Evolutionary conservation across 1,284 basidiomycete genomes (phyloP).

Genomic region (Boletus calvinii): DNA sequence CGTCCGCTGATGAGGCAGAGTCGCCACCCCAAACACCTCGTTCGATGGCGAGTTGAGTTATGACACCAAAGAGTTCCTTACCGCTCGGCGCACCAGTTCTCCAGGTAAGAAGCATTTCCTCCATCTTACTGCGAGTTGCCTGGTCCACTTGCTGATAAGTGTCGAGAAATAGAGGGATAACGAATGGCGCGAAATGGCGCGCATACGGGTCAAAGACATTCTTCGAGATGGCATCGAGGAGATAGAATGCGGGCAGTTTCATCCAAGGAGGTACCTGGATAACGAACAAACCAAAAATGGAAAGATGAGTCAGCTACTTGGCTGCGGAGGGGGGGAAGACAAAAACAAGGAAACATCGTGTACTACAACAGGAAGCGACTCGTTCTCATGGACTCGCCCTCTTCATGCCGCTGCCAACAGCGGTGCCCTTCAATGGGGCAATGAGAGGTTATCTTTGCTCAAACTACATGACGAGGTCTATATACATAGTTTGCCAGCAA

Average conservation of each 20-base stretch:
- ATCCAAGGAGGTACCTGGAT: constrained; percentile 83
- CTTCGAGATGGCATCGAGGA: constrained; percentile 95
- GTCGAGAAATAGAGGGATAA: constrained; percentile 78
- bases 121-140: constrained; percentile 86
- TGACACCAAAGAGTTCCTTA: constrained; percentile 80
- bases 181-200: constrained; percentile 72
- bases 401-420: constrained; percentile 34
- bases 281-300: constrained; percentile 33
- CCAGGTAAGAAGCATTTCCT: constrained; percentile 95
- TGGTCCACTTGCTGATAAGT: constrained; percentile 85
- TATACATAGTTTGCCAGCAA: constrained; percentile 37
- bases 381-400: constrained; percentile 33
- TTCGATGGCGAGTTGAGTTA: constrained; percentile 73
- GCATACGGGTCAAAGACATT: constrained; percentile 92
- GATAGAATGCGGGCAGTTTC: constrained; percentile 93
- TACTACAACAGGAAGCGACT: constrained; percentile 25
- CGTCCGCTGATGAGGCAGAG: constrained; percentile 40
- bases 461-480: constrained; percentile 39
- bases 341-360: constrained; percentile 24
- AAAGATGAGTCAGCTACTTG: constrained; percentile 63
- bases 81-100: constrained; percentile 76
- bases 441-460: constrained; percentile 41
- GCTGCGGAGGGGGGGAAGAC: constrained; percentile 27
- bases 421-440: constrained; percentile 33
- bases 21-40: constrained; percentile 72